A percentile compares a stretch with the other conserved stretches of the same genome.
These are phyloP conservation scores for Datura wrightii DNA, from an alignment of 257 asterid genomes.

Conservation along the genomic window DNA sequence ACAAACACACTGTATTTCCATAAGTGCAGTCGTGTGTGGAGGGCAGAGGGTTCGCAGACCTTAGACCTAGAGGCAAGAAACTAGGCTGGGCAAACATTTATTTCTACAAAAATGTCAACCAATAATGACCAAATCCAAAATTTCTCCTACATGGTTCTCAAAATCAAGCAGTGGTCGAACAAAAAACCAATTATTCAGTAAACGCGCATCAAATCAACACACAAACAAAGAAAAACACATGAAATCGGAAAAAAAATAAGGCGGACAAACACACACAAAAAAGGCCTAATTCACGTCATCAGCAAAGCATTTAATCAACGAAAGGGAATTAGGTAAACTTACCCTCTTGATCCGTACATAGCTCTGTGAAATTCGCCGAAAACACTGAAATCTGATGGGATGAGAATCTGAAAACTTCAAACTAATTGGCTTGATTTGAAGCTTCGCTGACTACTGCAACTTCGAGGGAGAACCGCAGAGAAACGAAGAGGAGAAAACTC, in stretches of 20 bases:
- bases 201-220: too few species aligned
- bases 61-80: too few species aligned
- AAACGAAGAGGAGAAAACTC: background rate
- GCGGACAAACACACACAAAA: background rate
- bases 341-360: conserved; percentile 32
- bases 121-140: background rate
- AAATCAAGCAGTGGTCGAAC: background rate
- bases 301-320: background rate
- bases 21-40: too few species aligned
- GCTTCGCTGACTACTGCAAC: background rate
- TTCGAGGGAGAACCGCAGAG: background rate
- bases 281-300: background rate
- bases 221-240: background rate
- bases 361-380: background rate
- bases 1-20: too few species aligned
- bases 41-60: too few species aligned
- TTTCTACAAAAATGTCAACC: background rate
- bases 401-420: background rate
- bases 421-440: background rate
- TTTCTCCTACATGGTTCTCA: background rate
- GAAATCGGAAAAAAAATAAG: background rate
- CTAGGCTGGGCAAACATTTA: too few species aligned
- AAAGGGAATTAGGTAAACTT: background rate
- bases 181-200: too few species aligned
- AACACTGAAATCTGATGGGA: too few species aligned